Percentiles rank a stretch among this genome's conserved stretches.
phyloP scores from a whole-genome alignment of 306 rosid species.

The Arachis hypogaea region DNA sequence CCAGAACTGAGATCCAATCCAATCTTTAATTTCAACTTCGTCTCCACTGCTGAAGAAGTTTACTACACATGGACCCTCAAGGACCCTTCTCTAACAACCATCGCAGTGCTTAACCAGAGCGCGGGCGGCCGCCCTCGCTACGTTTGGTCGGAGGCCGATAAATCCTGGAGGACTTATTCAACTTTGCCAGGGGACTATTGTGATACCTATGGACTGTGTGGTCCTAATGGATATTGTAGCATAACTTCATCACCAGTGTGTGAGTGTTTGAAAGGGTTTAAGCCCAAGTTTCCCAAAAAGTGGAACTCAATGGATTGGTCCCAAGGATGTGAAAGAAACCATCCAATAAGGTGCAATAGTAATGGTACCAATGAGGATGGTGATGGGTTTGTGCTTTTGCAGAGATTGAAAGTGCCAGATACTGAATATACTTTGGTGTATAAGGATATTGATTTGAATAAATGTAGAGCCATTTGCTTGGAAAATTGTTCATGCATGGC shows the following conservation, averaged over 20 bases:
- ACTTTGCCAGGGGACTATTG: conserved; percentile 8
- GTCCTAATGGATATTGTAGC: conserved; percentile 28
- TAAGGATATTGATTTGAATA: conserved; percentile 10
- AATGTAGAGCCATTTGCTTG: conserved; percentile 36
- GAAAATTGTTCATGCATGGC: conserved; percentile 35
- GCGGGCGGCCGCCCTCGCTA: not conserved
- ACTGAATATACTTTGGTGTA: conserved; percentile 7
- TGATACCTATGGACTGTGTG: conserved; percentile 15
- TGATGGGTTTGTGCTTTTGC: conserved; percentile 12
- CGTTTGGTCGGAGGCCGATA: not conserved
- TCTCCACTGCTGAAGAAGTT: conserved; percentile 16
- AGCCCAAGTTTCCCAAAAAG: not conserved
- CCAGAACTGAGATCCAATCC: conserved; percentile 21
- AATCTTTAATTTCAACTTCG: conserved; percentile 13
- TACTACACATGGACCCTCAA: conserved; percentile 2
- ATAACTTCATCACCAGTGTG: conserved; percentile 22
- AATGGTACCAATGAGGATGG: not conserved
- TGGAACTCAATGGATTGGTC: conserved; percentile 26
- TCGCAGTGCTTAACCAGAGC: not conserved
- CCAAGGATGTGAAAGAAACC: conserved; percentile 27
- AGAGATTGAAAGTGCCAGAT: conserved; percentile 37
- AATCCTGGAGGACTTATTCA: conserved; percentile 2
- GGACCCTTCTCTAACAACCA: not conserved
- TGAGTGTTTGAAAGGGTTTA: conserved; percentile 34
- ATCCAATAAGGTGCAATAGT: not conserved